Conservation (phyloP, 805 yeast species). For the Kluyveromyces siamensis region DNA sequence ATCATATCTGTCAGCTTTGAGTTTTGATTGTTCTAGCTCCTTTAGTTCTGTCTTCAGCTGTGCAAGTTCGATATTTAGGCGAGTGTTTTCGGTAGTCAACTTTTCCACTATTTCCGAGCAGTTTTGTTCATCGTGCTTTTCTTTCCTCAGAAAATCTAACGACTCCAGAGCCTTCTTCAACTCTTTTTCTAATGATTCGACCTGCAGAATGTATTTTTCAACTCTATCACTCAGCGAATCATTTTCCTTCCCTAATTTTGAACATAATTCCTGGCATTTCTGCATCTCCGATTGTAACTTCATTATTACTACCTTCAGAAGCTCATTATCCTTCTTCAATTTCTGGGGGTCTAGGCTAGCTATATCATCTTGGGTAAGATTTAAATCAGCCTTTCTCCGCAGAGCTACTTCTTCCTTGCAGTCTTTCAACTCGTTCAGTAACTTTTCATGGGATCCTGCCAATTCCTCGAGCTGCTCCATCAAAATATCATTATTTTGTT, state of each 20-base stretch:
- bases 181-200: slow-evolving; percentile 3
- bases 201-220: slow-evolving; percentile 3
- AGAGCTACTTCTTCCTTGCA: slow-evolving; percentile 26
- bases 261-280: slow-evolving; percentile 15
- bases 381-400: slow-evolving; percentile 9
- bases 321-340: slow-evolving; percentile 25
- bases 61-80: slow-evolving; percentile 28
- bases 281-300: slow-evolving; percentile 9
- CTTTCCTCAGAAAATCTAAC: slow-evolving; percentile 21
- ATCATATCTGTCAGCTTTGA: slow-evolving; percentile 1
- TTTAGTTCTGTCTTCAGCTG: slow-evolving; percentile 31
- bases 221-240: slow-evolving; percentile 18
- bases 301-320: slow-evolving; percentile 35
- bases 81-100: slow-evolving; percentile 30
- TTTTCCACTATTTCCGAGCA: slow-evolving; percentile 28
- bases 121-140: slow-evolving; percentile 21
- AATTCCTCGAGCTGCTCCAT: slow-evolving; percentile 22
- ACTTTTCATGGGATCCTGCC: slow-evolving; percentile 24
- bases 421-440: slow-evolving; percentile 26
- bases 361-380: slow-evolving; percentile 1
- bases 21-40: slow-evolving; percentile 26
- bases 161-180: slow-evolving; percentile 9
- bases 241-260: slow-evolving; percentile 23
- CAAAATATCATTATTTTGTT: slow-evolving; percentile 28
- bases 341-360: slow-evolving; percentile 5